Conservation (phyloP, 1,139 yeast genomes). For the Candida sp. region DNA sequence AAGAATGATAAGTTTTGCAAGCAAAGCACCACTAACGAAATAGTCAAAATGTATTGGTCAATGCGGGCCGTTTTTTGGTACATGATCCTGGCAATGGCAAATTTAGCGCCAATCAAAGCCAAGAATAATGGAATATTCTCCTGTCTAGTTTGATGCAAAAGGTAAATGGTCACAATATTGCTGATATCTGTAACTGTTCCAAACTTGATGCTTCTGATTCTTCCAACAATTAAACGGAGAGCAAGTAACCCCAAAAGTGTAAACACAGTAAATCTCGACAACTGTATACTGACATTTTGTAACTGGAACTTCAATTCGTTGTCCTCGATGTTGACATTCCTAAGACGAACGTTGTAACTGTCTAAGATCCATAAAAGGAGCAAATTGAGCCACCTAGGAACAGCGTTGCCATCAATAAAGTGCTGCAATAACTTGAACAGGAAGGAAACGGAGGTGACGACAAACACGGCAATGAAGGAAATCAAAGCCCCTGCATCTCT, state of each 20-base stretch:
- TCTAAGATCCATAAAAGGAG: constrained; percentile 36
- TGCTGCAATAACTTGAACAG: constrained; percentile 65
- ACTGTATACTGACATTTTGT: constrained; percentile 28
- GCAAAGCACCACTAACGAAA: constrained; percentile 28
- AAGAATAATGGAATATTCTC: constrained; percentile 74
- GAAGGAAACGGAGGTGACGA: constrained; percentile 43
- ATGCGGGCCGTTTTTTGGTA: constrained; percentile 11
- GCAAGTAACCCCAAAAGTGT: constrained; percentile 20
- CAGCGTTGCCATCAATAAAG: constrained; percentile 53
- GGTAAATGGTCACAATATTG: constrained; percentile 52
- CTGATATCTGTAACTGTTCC: constrained; percentile 46
- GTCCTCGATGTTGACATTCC: constrained; percentile 20
- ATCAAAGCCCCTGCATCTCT: constrained; percentile 28
- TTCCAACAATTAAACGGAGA: constrained; percentile 31
- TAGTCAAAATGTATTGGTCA: constrained; percentile 25
- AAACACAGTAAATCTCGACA: constrained; percentile 32
- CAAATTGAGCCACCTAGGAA: constrained; percentile 43
- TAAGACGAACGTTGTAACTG: constrained; percentile 22
- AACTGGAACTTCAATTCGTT: constrained; percentile 26
- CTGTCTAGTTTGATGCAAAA: constrained; percentile 72
- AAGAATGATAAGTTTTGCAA: constrained; percentile 82
- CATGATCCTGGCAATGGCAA: constrained; percentile 19
- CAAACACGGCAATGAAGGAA: constrained; percentile 45
- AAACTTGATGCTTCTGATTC: constrained; percentile 22
- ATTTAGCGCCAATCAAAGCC: constrained; percentile 47